phyloP scores from a whole-genome alignment of 2,329 filamentous ascomycete species.

The Colletotrichum spinosum region DNA sequence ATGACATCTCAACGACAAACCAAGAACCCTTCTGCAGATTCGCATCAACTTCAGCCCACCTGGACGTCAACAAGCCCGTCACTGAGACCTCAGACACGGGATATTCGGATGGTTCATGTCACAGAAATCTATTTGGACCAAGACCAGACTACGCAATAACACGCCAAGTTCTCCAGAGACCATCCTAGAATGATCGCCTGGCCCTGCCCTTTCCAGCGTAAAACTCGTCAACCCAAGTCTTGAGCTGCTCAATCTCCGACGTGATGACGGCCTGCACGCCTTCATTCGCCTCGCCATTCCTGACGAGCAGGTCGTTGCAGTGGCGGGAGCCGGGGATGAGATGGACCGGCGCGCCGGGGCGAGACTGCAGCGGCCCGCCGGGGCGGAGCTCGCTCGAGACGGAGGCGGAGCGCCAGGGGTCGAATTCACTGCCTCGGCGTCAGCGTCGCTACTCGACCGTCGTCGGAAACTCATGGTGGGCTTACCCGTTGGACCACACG shows the following conservation, averaged over 20 bases:
- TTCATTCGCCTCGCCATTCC: slow-evolving; percentile 58
- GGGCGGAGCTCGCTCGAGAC: slow-evolving; percentile 65
- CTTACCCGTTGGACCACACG: slow-evolving; percentile 65
- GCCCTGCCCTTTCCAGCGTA: slow-evolving; percentile 40
- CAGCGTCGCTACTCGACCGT: slow-evolving; percentile 9
- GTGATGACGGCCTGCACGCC: slow-evolving; percentile 57
- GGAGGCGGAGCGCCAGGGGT: slow-evolving; percentile 69
- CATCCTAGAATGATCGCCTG: not conserved
- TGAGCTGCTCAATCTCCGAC: slow-evolving; percentile 60
- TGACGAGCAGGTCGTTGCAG: slow-evolving; percentile 63
- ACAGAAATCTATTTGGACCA: too few species aligned
- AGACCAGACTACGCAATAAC: not conserved
- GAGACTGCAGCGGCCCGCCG: slow-evolving; percentile 63
- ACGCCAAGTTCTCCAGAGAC: not conserved
- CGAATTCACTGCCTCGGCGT: slow-evolving; percentile 53
- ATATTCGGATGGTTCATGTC: too few species aligned
- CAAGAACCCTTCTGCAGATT: too few species aligned
- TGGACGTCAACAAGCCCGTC: too few species aligned
- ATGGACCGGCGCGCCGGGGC: slow-evolving; percentile 59
- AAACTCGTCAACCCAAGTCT: slow-evolving; percentile 65
- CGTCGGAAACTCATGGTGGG: slow-evolving; percentile 3
- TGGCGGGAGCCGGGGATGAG: slow-evolving; percentile 66
- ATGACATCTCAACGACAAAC: too few species aligned
- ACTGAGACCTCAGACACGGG: too few species aligned
- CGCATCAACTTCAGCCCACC: too few species aligned